Evolutionary conservation across 257 asterid genomes (phyloP).

Genomic region (Vinca minor): DNA sequence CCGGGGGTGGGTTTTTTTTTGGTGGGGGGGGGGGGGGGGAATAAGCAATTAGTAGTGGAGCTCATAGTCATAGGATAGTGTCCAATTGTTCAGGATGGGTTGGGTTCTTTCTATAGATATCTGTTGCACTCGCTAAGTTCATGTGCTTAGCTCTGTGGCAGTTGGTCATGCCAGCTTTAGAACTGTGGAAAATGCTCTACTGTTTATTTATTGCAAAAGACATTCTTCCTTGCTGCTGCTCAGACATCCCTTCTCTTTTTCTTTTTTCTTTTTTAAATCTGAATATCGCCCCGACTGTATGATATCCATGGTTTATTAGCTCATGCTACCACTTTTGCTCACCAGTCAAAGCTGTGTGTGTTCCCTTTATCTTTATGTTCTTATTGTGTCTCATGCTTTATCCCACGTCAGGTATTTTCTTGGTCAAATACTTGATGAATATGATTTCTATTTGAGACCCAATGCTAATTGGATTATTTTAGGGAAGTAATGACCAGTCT

Average conservation of each 20-base stretch:
- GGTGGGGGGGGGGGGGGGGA: too few relatives aligned
- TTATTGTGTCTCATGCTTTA: background rate
- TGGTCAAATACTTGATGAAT: background rate
- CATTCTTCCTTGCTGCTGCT: background rate
- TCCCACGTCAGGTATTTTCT: background rate
- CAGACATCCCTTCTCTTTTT: too few relatives aligned
- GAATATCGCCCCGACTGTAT: background rate
- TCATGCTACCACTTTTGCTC: background rate
- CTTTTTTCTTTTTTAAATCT: too few relatives aligned
- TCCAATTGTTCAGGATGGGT: background rate
- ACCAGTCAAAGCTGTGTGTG: background rate
- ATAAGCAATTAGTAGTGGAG: background rate
- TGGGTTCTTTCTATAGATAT: background rate
- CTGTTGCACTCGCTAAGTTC: background rate
- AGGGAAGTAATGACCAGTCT: constrained; percentile 75
- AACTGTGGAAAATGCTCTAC: background rate
- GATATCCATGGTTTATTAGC: background rate
- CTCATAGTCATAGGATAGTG: background rate
- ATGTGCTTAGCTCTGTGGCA: background rate
- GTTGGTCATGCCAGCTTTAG: background rate
- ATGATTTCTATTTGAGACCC: background rate
- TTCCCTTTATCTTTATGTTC: background rate
- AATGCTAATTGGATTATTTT: constrained; percentile 26
- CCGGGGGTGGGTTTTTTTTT: too few relatives aligned
- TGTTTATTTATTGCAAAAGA: background rate